phyloP scores from a whole-genome alignment of 352 stramenopile species.

The Peronospora tabacina region DNA sequence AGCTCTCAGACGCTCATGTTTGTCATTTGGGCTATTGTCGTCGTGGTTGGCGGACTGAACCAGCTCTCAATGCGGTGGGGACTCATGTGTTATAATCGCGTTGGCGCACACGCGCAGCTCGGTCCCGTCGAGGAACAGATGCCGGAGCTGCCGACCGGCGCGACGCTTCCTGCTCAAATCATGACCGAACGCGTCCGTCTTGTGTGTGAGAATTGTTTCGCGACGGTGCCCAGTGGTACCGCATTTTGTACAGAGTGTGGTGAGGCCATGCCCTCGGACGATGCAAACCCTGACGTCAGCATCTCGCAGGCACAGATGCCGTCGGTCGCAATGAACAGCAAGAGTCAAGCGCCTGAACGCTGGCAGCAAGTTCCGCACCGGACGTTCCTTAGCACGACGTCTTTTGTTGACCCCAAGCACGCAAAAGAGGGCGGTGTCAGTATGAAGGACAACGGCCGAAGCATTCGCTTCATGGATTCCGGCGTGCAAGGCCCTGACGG shows the following conservation, averaged over 20 bases:
- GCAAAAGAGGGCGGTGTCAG: conserved; percentile 57
- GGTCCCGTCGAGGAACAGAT: conserved; percentile 59
- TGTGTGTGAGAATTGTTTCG: conserved; percentile 87
- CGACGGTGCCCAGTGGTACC: conserved; percentile 69
- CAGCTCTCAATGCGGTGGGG: conserved; percentile 84
- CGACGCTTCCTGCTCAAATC: conserved; percentile 47
- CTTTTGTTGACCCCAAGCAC: conserved; percentile 83
- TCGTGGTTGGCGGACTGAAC: conserved; percentile 59
- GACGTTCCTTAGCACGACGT: conserved; percentile 81
- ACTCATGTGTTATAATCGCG: conserved; percentile 85
- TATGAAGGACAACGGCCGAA: conserved; percentile 70
- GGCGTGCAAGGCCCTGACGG: conserved; percentile 78
- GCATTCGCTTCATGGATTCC: conserved; percentile 84
- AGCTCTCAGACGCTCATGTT: conserved; percentile 70
- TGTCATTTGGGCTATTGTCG: conserved; percentile 60
- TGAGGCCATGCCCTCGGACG: conserved; percentile 74
- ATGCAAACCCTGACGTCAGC: conserved; percentile 66
- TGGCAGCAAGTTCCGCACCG: conserved; percentile 81
- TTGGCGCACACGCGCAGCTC: conserved; percentile 61
- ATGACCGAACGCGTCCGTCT: conserved; percentile 62
- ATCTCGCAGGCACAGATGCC: conserved; percentile 86
- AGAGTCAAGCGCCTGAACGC: conserved; percentile 65
- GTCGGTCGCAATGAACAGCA: conserved; percentile 71
- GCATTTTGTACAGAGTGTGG: conserved; percentile 87
- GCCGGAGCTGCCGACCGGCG: conserved; percentile 64